Conservation (phyloP, 352 stramenopile species). For the Phytophthora boehmeriae region DNA sequence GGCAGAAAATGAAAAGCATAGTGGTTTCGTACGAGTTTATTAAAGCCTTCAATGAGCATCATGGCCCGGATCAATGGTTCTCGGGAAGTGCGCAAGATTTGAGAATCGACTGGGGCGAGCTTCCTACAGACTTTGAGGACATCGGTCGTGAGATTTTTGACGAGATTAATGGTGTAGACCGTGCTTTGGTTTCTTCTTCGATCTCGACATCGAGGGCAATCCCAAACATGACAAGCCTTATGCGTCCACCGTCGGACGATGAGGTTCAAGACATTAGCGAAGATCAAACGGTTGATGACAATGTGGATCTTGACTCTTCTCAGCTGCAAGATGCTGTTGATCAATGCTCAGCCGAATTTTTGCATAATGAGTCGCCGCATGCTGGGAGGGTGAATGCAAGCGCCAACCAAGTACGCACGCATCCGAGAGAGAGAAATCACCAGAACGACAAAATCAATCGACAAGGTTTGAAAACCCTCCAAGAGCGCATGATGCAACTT, state of each 20-base stretch:
- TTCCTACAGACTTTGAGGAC: constrained; percentile 2
- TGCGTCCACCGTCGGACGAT: not conserved
- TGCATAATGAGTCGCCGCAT: not conserved
- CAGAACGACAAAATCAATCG: not conserved
- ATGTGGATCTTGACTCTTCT: not conserved
- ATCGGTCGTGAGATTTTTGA: constrained; percentile 3
- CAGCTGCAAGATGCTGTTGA: too few species aligned
- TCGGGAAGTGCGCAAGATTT: not conserved
- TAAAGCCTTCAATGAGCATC: constrained; percentile 1
- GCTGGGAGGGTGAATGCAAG: too few species aligned
- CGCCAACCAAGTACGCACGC: too few species aligned
- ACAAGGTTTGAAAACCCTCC: not conserved
- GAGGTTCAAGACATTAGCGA: not conserved
- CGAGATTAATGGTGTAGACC: not conserved
- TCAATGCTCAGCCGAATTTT: too few species aligned
- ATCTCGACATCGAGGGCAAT: not conserved
- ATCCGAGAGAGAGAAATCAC: not conserved
- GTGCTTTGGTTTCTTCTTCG: not conserved
- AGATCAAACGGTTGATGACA: not conserved
- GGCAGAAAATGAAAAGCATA: constrained; percentile 6
- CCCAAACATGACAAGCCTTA: not conserved
- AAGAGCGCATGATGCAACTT: not conserved
- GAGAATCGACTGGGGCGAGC: not conserved
- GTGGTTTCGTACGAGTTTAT: constrained; percentile 8
- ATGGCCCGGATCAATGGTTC: constrained; percentile 5